Evolutionary conservation across 495 filamentous ascomycete species (phyloP), one percentile per base, ranked within the genome.

Genomic region (Durotheca rogersii): DNA sequence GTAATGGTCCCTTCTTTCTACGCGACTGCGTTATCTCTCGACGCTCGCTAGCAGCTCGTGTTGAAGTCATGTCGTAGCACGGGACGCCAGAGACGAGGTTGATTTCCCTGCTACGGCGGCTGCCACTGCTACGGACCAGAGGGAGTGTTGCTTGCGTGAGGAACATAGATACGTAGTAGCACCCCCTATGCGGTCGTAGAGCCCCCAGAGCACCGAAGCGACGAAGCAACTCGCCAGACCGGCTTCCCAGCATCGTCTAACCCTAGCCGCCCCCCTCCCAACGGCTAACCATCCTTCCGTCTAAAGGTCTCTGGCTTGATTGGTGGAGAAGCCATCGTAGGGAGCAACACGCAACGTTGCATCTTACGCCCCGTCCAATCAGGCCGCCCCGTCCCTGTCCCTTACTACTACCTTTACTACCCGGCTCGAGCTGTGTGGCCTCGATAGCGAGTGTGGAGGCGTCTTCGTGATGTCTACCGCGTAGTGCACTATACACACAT

Each of bases 261-360:
- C 23, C 23, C 23, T 9, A 27, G 23, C 23, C 44, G 47, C 25
- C 9, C 16, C 14, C 41, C 43, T 20, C 27, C 38, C 25, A 42
- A 38, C 16, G 39, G 16, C 20, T 39, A 49, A 11, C 31, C 31
- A 59, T 52, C 45, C 50, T 51, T 47, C 41, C 32, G 30, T 32
- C 17, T 27, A 11, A 17, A 41, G 25, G 15, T 19, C 34, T 23
- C 31, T 15, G 32, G 32, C 42, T 31, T 54, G 41, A 59, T 54
- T 54, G 45, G 50, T 43, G 33, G 43, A 45, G 20, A 21, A 18
- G 25, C 40, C 50, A 47, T 54, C 56, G 47, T 33, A 33, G 54
- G 34, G 31, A 51, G 35, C 48, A 52, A 40, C 48, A 52, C 47
- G 54, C 48, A 58, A 59, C 56, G 56, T 59, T 59, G 50, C 50